A percentile compares a stretch with the other conserved stretches of the same genome.
These are phyloP conservation scores for Trichoderma pleuroti DNA, from an alignment of 2,329 filamentous ascomycete species.

Conservation along the genomic window DNA sequence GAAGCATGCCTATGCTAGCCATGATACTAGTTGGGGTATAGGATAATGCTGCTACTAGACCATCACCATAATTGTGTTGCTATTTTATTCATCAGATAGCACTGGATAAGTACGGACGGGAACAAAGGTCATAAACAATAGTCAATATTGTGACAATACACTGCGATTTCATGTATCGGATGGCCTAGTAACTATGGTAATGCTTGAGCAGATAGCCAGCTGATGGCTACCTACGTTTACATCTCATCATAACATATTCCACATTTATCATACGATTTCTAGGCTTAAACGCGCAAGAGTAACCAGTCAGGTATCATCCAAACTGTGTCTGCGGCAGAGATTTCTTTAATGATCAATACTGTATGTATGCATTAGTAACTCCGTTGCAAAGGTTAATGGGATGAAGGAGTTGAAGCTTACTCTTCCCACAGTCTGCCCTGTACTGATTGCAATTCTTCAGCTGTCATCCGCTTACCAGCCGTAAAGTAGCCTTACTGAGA, in stretches of 20 bases:
- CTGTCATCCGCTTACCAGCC: slow-evolving; percentile 82
- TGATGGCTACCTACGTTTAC: neutral
- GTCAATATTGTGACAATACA: neutral
- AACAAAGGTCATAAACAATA: neutral
- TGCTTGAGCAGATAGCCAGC: neutral
- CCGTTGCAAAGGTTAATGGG: neutral
- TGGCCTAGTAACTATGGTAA: neutral
- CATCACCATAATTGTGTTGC: neutral
- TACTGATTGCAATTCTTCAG: slow-evolving; percentile 79
- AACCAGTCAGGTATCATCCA: neutral
- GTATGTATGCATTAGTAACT: slow-evolving; percentile 24
- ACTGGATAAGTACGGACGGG: slow-evolving; percentile 9
- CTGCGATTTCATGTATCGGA: neutral
- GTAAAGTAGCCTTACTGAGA: slow-evolving; percentile 66
- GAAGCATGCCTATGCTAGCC: neutral
- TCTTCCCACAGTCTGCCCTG: slow-evolving; percentile 91
- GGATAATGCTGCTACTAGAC: slow-evolving; percentile 1
- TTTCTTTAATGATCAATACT: slow-evolving; percentile 41
- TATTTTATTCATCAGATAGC: neutral
- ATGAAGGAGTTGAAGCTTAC: slow-evolving; percentile 38
- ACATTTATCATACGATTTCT: neutral
- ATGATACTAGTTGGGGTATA: neutral
- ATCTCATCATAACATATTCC: neutral
- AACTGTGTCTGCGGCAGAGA: neutral
- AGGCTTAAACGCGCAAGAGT: neutral